phyloP scores from a whole-genome alignment of 495 filamentous ascomycete genomes.

The Penicillium daleae region DNA sequence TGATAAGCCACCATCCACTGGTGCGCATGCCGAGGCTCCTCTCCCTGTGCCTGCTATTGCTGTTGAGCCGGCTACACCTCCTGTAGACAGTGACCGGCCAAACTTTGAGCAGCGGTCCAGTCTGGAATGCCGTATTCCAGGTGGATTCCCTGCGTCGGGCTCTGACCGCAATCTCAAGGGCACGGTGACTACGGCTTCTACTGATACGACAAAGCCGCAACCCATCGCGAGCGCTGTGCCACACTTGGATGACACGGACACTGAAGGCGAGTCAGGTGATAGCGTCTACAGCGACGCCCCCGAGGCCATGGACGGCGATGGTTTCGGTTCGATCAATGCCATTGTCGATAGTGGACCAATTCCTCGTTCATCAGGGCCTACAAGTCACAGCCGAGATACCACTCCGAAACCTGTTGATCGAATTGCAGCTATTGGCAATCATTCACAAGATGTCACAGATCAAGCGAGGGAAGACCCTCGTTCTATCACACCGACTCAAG shows the following conservation, averaged over 20 bases:
- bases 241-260: constrained; percentile 33
- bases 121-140: constrained; percentile 39
- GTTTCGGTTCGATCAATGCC: constrained; percentile 83
- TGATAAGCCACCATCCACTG: constrained; percentile 12
- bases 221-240: constrained; percentile 19
- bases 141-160: constrained; percentile 39
- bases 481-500: constrained; percentile 28
- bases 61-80: constrained; percentile 33
- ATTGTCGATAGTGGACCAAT: constrained; percentile 65
- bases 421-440: constrained; percentile 18
- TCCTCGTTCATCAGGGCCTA: constrained; percentile 21
- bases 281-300: constrained; percentile 90
- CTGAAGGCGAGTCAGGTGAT: constrained; percentile 56
- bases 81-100: constrained; percentile 17
- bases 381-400: constrained; percentile 27
- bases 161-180: constrained; percentile 29
- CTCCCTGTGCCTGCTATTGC: constrained; percentile 50
- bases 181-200: not conserved
- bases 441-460: constrained; percentile 17
- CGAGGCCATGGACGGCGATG: constrained; percentile 76
- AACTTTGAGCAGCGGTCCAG: constrained; percentile 15
- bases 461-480: constrained; percentile 30
- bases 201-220: constrained; percentile 13
- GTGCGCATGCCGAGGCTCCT: constrained; percentile 14
- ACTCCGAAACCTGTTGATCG: constrained; percentile 23